Percentiles rank a stretch among this genome's conserved stretches.
Evolutionary conservation across 1,139 yeast species (phyloP).

Genomic region (Pneumocystis carinii): DNA sequence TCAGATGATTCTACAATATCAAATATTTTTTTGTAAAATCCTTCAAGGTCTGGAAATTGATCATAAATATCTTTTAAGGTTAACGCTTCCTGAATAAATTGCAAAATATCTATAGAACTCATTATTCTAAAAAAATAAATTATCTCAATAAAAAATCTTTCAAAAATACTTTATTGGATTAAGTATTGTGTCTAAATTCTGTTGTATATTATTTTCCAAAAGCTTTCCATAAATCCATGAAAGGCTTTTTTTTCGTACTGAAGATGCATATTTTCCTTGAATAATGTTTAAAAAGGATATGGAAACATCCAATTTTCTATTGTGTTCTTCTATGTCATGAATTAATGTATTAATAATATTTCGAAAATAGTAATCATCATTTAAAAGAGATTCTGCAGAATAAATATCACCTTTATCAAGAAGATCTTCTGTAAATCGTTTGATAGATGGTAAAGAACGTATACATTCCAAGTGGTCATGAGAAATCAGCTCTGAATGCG

Average conservation of each 20-base stretch:
- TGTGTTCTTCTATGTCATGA: background rate
- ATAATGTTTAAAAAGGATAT: background rate
- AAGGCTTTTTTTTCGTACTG: background rate
- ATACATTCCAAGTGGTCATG: background rate
- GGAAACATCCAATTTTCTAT: background rate
- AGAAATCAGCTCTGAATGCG: background rate
- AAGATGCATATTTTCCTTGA: background rate
- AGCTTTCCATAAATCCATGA: background rate
- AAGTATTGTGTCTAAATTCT: background rate
- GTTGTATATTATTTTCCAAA: background rate
- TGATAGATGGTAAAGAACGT: background rate
- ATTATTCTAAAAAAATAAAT: background rate
- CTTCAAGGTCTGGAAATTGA: background rate
- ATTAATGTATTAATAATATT: background rate
- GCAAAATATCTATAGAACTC: background rate
- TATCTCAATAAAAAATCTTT: background rate
- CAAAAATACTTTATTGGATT: background rate
- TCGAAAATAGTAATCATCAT: background rate
- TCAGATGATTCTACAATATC: background rate
- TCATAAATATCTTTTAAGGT: background rate
- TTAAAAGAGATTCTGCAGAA: background rate
- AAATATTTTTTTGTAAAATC: background rate
- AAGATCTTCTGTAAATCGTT: background rate
- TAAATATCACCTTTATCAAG: background rate
- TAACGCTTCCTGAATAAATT: background rate